These are phyloP conservation scores for Amaranthus cruentus DNA, from an alignment of 148 eudicot genomes.

Conservation along the genomic window DNA sequence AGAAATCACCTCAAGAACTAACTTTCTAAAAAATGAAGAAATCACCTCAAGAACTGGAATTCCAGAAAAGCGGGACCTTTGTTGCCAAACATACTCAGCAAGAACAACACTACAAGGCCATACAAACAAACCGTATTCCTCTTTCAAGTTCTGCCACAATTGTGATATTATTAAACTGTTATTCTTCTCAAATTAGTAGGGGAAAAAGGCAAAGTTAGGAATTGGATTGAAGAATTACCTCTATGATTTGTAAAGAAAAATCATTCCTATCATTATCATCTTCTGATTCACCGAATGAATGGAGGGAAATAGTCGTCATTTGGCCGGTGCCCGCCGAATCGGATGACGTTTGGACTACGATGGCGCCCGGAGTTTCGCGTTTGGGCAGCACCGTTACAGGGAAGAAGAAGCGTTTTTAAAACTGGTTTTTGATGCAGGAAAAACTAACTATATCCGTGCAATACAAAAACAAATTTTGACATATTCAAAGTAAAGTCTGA, in stretches of 20 bases:
- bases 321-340: conserved; percentile 14
- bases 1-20: conserved; percentile 59
- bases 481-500: too few species aligned
- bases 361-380: background rate
- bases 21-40: background rate
- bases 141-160: conserved; percentile 56
- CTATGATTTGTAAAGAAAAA: conserved; percentile 58
- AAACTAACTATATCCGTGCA: too few species aligned
- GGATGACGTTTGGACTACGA: background rate
- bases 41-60: conserved; percentile 64
- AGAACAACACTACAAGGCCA: conserved; percentile 84
- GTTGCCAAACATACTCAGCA: conserved; percentile 96
- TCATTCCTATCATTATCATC: conserved; percentile 13
- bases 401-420: background rate
- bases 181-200: background rate
- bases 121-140: conserved; percentile 87
- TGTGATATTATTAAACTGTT: background rate
- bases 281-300: conserved; percentile 38
- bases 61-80: conserved; percentile 57
- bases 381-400: background rate
- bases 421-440: background rate
- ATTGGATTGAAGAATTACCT: conserved; percentile 29
- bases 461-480: too few species aligned
- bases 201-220: background rate
- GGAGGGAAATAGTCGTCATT: conserved; percentile 50